Base-by-base conservation (phyloP, 176 grass and related monocot genomes). In the Carex parvula region DNA sequence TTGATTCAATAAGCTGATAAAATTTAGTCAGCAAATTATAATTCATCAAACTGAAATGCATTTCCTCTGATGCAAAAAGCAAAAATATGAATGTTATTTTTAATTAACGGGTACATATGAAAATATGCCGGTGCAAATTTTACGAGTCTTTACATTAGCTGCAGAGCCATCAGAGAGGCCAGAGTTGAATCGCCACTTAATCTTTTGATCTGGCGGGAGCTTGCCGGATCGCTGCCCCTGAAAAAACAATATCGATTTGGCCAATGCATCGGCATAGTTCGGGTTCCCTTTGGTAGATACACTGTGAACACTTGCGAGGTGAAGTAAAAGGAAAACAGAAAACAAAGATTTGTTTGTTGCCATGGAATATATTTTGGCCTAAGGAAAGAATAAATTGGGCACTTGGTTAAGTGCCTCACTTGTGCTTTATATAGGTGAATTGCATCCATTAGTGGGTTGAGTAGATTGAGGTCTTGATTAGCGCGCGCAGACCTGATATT, bases 201-300 rank as follows among this genome's bases (percentile, higher is more conserved):
- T 88, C 64, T 78, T 81, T 71, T 97, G 90, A 79, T 92, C 87
- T 22, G 84, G 17, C 12, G 92, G 90, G 6, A 94, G 94, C n/a
- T 78, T 74, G 20, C 94, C 94, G 15, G 94, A 97, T 82, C 94
- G 80, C 83, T 97, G 94, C 2, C 94, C 90, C 82, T 92, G 89
- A 88, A 97, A 97, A 88, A 91, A 94, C 66, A 97, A 81, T 75
- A 97, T 87, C 5, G 94, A 91, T 54, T 92, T 97, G 22, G 64
- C 81, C 42, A 97, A 90, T 9, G 94, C 94, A 84, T 97, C 92
- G 15, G 57, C 81, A 61, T 97, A 97, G 42, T 92, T 85, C 0
- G 87, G 90, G 60, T 90, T 82, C 33, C 70, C 81, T 13, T 17
- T 1, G 18, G 35, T 85, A 24, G 3, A 26, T 56, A 83, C 86